Percentiles rank a stretch among this genome's conserved stretches.
phyloP scores from a whole-genome alignment of 75 land plant species.

The Pinus albicaulis region DNA sequence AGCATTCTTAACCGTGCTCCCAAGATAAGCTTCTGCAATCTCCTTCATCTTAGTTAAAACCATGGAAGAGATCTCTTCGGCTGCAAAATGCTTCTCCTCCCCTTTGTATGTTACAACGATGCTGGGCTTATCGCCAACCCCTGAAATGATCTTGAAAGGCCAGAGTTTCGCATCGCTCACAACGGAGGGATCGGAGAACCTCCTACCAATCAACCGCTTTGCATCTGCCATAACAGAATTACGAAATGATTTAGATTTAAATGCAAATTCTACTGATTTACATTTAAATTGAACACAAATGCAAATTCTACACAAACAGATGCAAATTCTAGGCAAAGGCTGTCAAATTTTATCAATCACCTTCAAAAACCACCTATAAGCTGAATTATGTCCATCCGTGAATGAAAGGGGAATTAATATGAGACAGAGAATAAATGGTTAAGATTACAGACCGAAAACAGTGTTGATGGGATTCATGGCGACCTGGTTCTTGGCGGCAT shows the following conservation, averaged over 20 bases:
- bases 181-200: slow-evolving; percentile 25
- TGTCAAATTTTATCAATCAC: too few species aligned
- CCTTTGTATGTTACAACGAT: slow-evolving; percentile 30
- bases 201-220: slow-evolving; percentile 35
- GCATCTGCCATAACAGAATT: slow-evolving; percentile 19
- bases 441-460: slow-evolving; percentile 13
- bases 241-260: too few species aligned
- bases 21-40: slow-evolving; percentile 34
- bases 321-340: too few species aligned
- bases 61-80: slow-evolving; percentile 38
- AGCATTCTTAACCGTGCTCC: slow-evolving; percentile 26
- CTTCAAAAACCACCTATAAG: too few species aligned
- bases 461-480: slow-evolving; percentile 32
- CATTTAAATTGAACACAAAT: too few species aligned
- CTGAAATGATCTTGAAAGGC: slow-evolving; percentile 39
- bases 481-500: slow-evolving; percentile 34
- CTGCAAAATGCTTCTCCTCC: slow-evolving; percentile 30
- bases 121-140: slow-evolving; percentile 40
- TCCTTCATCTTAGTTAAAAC: slow-evolving; percentile 37
- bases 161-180: slow-evolving; percentile 23
- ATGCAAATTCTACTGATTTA: too few species aligned
- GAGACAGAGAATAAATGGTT: too few species aligned
- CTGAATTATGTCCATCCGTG: too few species aligned
- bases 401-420: too few species aligned
- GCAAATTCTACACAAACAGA: too few species aligned